Evolutionary conservation across 257 asterid genomes (phyloP).

Genomic region (Eustoma russellianum): DNA sequence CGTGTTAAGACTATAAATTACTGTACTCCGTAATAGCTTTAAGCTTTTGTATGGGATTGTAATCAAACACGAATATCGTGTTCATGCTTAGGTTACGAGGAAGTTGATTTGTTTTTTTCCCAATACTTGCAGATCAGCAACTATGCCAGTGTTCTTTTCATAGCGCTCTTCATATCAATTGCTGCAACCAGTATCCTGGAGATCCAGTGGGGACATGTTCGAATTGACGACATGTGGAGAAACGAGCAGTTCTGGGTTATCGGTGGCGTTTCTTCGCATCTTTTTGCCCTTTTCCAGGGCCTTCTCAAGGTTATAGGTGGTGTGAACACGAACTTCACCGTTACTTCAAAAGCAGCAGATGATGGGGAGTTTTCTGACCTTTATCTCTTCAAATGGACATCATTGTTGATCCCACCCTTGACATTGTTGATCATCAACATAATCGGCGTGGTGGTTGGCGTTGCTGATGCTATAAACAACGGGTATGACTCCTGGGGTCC

Average conservation of each 20-base stretch:
- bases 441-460: constrained; percentile 75
- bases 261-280: constrained; percentile 83
- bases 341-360: constrained; percentile 92
- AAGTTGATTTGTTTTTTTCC: background rate
- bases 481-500: constrained; percentile 99
- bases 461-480: constrained; percentile 78
- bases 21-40: no score
- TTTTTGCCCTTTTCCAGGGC: constrained; percentile 90
- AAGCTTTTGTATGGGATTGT: no score
- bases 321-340: constrained; percentile 85
- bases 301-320: constrained; percentile 89
- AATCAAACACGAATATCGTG: no score
- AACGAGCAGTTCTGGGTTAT: constrained; percentile 99
- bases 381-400: constrained; percentile 90
- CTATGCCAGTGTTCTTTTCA: constrained; percentile 78
- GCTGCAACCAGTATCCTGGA: constrained; percentile 78
- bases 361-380: constrained; percentile 89
- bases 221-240: constrained; percentile 88
- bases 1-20: no score
- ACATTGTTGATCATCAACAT: constrained; percentile 69
- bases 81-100: background rate
- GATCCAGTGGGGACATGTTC: constrained; percentile 94
- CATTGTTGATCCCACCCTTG: constrained; percentile 88
- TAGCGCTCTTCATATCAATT: constrained; percentile 69
- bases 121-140: constrained; percentile 62